phyloP scores from a whole-genome alignment of 208 protist species.

The Crithidia bombi region DNA sequence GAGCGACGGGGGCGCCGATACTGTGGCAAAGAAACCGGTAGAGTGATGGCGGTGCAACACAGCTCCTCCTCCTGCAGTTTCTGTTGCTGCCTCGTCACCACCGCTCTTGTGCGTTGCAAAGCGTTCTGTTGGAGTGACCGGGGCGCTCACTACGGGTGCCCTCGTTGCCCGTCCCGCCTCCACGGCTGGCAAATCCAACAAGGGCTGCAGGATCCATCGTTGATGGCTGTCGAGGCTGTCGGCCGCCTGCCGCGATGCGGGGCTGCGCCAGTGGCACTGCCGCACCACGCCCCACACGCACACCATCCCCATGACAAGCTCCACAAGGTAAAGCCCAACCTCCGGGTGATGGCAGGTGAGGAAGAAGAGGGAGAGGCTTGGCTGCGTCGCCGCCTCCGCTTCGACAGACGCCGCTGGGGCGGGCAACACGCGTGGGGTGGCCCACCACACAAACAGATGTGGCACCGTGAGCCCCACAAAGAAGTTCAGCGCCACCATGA shows the following conservation, averaged over 20 bases:
- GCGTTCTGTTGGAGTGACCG: not conserved
- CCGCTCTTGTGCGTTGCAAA: not conserved
- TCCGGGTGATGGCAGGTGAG: conserved; percentile 7
- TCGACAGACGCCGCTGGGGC: not conserved
- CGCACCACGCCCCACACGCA: not conserved
- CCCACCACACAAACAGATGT: conserved; percentile 14
- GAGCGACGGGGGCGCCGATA: not conserved
- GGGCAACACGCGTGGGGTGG: not conserved
- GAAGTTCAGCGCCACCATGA: not conserved
- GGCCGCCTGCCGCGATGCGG: not conserved
- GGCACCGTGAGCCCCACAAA: conserved; percentile 1
- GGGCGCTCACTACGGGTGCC: not conserved
- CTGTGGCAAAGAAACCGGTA: too few relatives aligned
- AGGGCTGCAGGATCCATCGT: conserved; percentile 3
- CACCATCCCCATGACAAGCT: not conserved
- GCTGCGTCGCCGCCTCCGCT: not conserved
- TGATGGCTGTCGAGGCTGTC: not conserved
- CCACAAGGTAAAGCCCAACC: not conserved
- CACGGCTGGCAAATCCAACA: not conserved
- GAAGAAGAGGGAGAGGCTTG: not conserved
- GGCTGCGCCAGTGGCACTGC: not conserved
- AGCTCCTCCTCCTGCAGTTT: too few relatives aligned
- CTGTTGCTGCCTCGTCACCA: not conserved
- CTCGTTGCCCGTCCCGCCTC: not conserved
- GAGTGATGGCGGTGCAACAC: not conserved